phyloP scores from a whole-genome alignment of 495 filamentous ascomycete species.

The Penicillium coprophilum region DNA sequence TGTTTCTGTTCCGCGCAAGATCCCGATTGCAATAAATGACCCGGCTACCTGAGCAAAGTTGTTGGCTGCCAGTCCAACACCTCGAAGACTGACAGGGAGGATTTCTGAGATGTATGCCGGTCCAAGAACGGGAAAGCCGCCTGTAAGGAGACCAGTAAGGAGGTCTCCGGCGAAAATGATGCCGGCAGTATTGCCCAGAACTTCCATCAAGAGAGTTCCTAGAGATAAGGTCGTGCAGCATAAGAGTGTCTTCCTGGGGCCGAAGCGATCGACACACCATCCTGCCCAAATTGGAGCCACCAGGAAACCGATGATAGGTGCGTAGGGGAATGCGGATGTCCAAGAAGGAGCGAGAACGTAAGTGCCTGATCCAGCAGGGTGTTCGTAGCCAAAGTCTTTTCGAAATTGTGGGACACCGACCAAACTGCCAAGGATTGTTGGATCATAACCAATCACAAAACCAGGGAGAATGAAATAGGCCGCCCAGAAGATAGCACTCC shows the following conservation, averaged over 20 bases:
- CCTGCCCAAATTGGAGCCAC: conserved; percentile 54
- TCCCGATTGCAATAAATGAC: conserved; percentile 40
- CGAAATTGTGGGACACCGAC: conserved; percentile 37
- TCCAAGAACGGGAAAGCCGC: conserved; percentile 38
- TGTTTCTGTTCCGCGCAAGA: conserved; percentile 38
- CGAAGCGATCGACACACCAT: conserved; percentile 32
- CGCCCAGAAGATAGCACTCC: not conserved
- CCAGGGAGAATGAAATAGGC: not conserved
- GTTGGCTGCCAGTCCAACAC: conserved; percentile 38
- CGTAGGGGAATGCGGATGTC: conserved; percentile 62
- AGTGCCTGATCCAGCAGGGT: conserved; percentile 15
- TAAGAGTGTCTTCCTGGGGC: conserved; percentile 32
- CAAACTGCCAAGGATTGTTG: conserved; percentile 25
- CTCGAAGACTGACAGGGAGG: conserved; percentile 41
- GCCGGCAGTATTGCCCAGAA: conserved; percentile 34
- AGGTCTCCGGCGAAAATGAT: conserved; percentile 38
- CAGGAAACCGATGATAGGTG: conserved; percentile 65
- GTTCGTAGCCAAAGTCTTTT: conserved; percentile 31
- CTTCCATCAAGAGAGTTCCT: conserved; percentile 38
- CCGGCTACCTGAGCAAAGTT: conserved; percentile 43
- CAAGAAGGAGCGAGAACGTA: conserved; percentile 32
- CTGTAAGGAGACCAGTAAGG: conserved; percentile 36
- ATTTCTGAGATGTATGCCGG: conserved; percentile 41
- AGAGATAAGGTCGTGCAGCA: conserved; percentile 32
- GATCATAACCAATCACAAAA: not conserved